These are phyloP conservation scores for Neurospora sp. DNA, from an alignment of 2,329 filamentous ascomycete genomes.

Conservation along the genomic window DNA sequence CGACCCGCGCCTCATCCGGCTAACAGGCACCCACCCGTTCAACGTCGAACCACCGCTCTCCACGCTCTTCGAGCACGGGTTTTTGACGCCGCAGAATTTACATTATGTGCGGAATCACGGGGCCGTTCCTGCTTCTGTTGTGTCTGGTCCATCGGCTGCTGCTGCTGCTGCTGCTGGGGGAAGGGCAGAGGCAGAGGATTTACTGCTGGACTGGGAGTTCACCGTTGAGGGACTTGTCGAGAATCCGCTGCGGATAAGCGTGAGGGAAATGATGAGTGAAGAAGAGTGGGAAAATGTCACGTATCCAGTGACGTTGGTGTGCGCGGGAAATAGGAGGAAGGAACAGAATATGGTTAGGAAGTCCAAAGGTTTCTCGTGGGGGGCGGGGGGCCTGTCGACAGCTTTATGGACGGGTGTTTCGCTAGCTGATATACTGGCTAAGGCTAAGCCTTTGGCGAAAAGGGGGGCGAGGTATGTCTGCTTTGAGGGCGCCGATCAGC, in stretches of 20 bases:
- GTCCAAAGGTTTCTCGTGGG: constrained; percentile 92
- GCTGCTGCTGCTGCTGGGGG: background rate
- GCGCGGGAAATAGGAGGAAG: constrained; percentile 83
- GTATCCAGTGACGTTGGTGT: constrained; percentile 80
- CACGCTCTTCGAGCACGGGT: constrained; percentile 68
- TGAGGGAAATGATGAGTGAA: constrained; percentile 58
- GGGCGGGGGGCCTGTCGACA: constrained; percentile 75
- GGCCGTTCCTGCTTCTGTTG: constrained; percentile 48
- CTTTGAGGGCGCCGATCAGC: constrained; percentile 81
- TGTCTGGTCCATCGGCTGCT: background rate
- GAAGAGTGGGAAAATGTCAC: constrained; percentile 71
- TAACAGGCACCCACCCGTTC: constrained; percentile 85
- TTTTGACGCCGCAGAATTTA: constrained; percentile 76
- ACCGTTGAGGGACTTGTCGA: constrained; percentile 77
- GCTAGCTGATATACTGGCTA: constrained; percentile 60
- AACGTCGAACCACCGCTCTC: constrained; percentile 81
- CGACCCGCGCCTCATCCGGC: constrained; percentile 70
- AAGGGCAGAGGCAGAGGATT: constrained; percentile 50
- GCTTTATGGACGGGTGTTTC: constrained; percentile 79
- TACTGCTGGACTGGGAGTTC: constrained; percentile 71
- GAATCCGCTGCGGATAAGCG: constrained; percentile 59
- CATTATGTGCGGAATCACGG: constrained; percentile 94
- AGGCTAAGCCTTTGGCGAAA: constrained; percentile 48
- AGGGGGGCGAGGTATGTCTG: constrained; percentile 72
- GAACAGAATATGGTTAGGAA: constrained; percentile 89